Evolutionary conservation across 116 monocot species (phyloP), one percentile per base, ranked within the genome.

Genomic region (Phalaenopsis hybrid): DNA sequence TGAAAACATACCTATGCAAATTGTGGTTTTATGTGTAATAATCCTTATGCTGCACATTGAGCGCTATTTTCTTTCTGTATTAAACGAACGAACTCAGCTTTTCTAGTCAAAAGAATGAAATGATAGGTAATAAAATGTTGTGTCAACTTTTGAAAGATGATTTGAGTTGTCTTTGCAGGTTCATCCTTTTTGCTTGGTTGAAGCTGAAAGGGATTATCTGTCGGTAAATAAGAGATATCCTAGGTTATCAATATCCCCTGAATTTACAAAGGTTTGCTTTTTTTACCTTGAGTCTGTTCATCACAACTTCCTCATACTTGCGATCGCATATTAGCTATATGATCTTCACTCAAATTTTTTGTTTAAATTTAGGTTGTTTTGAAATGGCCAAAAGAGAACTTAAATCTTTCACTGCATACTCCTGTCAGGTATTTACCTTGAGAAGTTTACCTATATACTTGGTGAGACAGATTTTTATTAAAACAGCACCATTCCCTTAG

Each of bases 161-260:
- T 84, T 85, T 15, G 55, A 50, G 74, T 72, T 23, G 21, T 37
- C 44, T 67, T 86, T 78, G 74, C 86, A 99, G 99, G 95, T 99
- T 70, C 80, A 78, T 25, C 87, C 91, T 15, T 92, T 88, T 57
- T 82, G 89, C 83, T 92, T 99, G 75, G 85, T 91, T 52, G 95
- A 99, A 81, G 76, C 63, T 82, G 92, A 92, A 84, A 92, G 92
- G 80, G 95, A 99, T 86, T 99, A 95, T 82, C 81, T 89, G 41
- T 99, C 95, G 17, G 83, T 99, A 76, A 92, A 51, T 52, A 99
- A 91, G 85, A 80, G 95, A 78, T 99, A 99, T 81, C 92, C 99
- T 16, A 93, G 79, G 79, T 83, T 99, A 81, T 89, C 89, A 79
- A 85, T 95, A 81, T 87, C 99, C 84, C 88, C 92, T 8, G 93